phyloP scores from a whole-genome alignment of 2,329 filamentous ascomycete species.

The Rhynchosporium agropyri region DNA sequence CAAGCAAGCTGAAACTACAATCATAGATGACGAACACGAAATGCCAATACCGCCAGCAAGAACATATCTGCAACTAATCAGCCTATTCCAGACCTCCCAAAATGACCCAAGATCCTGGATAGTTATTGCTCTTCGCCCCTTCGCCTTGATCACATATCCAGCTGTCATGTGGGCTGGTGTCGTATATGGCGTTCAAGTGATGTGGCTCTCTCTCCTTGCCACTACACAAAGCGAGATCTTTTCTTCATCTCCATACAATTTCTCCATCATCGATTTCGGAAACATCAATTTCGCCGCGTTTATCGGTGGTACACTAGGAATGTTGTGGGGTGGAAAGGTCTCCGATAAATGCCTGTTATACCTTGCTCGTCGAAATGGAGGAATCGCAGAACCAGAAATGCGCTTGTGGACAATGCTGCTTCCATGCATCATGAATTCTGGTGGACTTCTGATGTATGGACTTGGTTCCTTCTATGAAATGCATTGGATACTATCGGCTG shows the following conservation, averaged over 20 bases:
- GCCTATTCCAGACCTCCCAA: constrained; percentile 21
- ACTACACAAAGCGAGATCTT: constrained; percentile 28
- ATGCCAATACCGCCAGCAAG: neutral
- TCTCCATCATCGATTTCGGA: constrained; percentile 23
- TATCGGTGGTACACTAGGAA: constrained; percentile 25
- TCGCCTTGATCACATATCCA: constrained; percentile 22
- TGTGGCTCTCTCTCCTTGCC: constrained; percentile 26
- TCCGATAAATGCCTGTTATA: constrained; percentile 22
- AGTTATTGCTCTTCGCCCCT: constrained; percentile 22
- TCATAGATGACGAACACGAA: neutral
- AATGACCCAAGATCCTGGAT: constrained; percentile 24
- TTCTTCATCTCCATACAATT: constrained; percentile 22
- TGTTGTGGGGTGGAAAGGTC: constrained; percentile 25
- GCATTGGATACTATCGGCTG: constrained; percentile 25
- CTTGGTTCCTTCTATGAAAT: constrained; percentile 22
- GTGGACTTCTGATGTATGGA: constrained; percentile 25
- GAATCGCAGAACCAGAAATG: constrained; percentile 27
- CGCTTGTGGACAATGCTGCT: constrained; percentile 24
- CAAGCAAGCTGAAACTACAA: neutral
- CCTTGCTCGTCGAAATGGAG: constrained; percentile 22
- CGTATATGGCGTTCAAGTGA: constrained; percentile 25
- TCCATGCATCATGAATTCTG: constrained; percentile 24
- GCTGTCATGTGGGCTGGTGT: constrained; percentile 25
- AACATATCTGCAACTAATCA: constrained; percentile 22
- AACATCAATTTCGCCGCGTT: constrained; percentile 29